Evolutionary conservation across 1,139 yeast genomes (phyloP).

Genomic region (Geotrichum aggregatum): DNA sequence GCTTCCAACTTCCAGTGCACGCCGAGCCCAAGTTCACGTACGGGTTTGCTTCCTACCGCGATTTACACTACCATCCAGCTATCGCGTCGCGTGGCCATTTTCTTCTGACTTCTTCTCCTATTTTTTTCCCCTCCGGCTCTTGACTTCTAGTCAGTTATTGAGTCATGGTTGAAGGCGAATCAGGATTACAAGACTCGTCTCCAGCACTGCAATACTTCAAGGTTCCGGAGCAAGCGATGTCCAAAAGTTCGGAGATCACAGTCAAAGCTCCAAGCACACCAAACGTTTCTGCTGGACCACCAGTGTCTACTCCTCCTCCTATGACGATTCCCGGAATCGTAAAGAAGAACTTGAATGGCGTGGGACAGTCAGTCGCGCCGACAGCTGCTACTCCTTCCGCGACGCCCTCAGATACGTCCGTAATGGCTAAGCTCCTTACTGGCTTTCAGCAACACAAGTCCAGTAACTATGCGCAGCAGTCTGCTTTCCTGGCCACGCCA

Average conservation of each 20-base stretch:
- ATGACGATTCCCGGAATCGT: background rate
- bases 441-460: constrained; percentile 1
- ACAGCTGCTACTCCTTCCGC: background rate
- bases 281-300: background rate
- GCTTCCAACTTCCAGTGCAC: background rate
- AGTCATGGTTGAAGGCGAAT: background rate
- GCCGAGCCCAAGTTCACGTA: too few species aligned
- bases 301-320: constrained; percentile 5
- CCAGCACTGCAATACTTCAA: background rate
- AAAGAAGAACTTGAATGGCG: background rate
- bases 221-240: background rate
- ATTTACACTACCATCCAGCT: too few species aligned
- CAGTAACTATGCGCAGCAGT: background rate
- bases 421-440: constrained; percentile 2
- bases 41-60: too few species aligned
- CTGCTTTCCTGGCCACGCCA: background rate
- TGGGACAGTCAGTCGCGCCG: background rate
- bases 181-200: background rate
- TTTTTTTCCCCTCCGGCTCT: background rate
- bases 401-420: constrained; percentile 4
- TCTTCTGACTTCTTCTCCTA: background rate
- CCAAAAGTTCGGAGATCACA: background rate
- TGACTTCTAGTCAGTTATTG: background rate
- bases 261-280: constrained; percentile 13
- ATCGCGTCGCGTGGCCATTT: too few species aligned